Evolutionary conservation across 495 filamentous ascomycete genomes (phyloP), one percentile per base, ranked within the genome.

Genomic region (Aspergillus taichungensis): DNA sequence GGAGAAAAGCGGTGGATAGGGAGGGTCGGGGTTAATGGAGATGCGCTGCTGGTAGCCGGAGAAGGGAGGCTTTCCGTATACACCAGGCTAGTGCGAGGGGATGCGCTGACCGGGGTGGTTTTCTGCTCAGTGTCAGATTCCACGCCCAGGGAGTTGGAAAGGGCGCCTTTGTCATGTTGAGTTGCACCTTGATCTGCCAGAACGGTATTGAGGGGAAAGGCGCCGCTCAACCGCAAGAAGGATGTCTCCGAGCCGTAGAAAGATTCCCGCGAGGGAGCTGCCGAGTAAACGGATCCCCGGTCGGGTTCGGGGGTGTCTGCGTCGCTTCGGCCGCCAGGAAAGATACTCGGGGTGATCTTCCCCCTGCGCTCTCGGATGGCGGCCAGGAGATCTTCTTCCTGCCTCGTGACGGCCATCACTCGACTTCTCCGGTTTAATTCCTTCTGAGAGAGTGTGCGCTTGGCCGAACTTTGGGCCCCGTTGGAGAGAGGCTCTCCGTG

Each of bases 381-480:
- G 51, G 87, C 84, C 6, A 95, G 68, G 6, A 95, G 68, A 57
- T 84, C 78, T 56, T 88, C 83, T 59, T 95, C 89, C 62, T 94
- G 87, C 41, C 79, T 74, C 0, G 87, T 94, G 39, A 94, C 87
- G 0, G 85, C 83, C 77, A 95, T 92, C 33, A 92, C 69, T 32
- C 82, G 80, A 40, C 78, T 83, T 50, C 74, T 71, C 14, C 67
- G 55, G 39, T 71, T 64, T 13, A 59, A 53, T 34, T 69, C 56
- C 51, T 42, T 59, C 38, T 36, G 13, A 43, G 51, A 6, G 45
- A 48, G 29, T 45, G 49, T 12, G 13, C 37, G n/a, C 13, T 38
- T 6, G 28, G 35, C 45, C 12, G 11, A 24, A 24, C 18, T 24
- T 24, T 4, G 18, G 18, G 18, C 18, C 33, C 47, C 48, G 27